A percentile compares a stretch with the other conserved stretches of the same genome.
phyloP scores from a whole-genome alignment of 805 yeast species.

The Osmozyma mogii region DNA sequence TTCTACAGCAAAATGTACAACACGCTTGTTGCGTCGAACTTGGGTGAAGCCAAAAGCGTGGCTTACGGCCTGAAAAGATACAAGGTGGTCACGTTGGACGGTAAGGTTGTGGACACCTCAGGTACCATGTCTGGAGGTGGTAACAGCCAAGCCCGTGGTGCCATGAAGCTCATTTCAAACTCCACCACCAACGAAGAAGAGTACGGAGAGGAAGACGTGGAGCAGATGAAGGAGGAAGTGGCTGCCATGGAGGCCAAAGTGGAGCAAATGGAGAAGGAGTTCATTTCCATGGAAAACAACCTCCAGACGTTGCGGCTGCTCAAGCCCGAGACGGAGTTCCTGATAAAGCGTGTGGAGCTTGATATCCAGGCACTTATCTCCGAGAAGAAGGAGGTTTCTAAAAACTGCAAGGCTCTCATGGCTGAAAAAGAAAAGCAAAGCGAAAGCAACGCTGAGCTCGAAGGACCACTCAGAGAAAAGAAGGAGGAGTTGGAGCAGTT shows the following conservation, averaged over 20 bases:
- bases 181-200: constrained; percentile 19
- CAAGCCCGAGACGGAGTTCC: constrained; percentile 61
- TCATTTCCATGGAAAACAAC: constrained; percentile 51
- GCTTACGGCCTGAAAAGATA: constrained; percentile 78
- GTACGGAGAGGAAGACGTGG: constrained; percentile 51
- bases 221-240: constrained; percentile 44
- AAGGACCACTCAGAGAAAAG: constrained; percentile 32
- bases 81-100: constrained; percentile 89
- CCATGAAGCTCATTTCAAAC: constrained; percentile 53
- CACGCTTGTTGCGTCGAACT: constrained; percentile 76
- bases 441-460: constrained; percentile 21
- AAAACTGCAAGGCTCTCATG: constrained; percentile 34
- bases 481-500: constrained; percentile 15
- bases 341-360: constrained; percentile 48
- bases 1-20: constrained; percentile 82
- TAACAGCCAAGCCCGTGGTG: constrained; percentile 56
- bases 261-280: constrained; percentile 41
- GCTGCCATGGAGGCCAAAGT: constrained; percentile 46
- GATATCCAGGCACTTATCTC: constrained; percentile 56
- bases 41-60: constrained; percentile 75
- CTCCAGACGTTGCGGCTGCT: constrained; percentile 53
- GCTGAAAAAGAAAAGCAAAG: constrained; percentile 27
- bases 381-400: constrained; percentile 43
- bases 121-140: constrained; percentile 99
- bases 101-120: constrained; percentile 82